phyloP scores from a whole-genome alignment of 2,329 filamentous ascomycete genomes.

The Atkinsonella hypoxylon region DNA sequence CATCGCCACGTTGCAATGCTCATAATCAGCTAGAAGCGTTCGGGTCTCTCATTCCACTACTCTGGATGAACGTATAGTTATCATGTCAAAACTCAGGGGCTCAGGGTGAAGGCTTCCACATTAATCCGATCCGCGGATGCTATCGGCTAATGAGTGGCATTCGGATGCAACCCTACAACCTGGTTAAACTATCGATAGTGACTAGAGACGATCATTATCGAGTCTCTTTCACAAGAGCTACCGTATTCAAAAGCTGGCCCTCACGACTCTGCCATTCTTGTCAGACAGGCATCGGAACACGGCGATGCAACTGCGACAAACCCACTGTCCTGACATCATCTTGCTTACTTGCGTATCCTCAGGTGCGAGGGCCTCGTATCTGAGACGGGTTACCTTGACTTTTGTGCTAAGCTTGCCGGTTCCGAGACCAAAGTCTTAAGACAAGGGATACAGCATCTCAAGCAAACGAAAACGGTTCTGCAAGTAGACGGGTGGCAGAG shows the following conservation, averaged over 20 bases:
- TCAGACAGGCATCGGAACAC: background rate
- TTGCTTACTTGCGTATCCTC: background rate
- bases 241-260: background rate
- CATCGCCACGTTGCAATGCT: too few species aligned
- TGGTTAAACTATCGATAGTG: background rate
- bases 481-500: too few species aligned
- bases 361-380: background rate
- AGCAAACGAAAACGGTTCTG: background rate
- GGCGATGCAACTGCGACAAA: background rate
- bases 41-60: too few species aligned
- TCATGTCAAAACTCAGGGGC: background rate
- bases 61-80: too few species aligned
- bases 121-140: background rate
- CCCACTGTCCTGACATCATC: background rate
- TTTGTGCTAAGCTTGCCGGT: background rate
- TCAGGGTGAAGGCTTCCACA: background rate
- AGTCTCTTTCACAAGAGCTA: background rate
- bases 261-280: background rate
- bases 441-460: background rate
- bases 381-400: background rate
- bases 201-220: background rate
- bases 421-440: background rate
- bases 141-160: too few species aligned
- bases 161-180: background rate
- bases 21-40: too few species aligned